Evolutionary conservation across 495 filamentous ascomycete genomes (phyloP).

Genomic region (Neurospora pannonica): DNA sequence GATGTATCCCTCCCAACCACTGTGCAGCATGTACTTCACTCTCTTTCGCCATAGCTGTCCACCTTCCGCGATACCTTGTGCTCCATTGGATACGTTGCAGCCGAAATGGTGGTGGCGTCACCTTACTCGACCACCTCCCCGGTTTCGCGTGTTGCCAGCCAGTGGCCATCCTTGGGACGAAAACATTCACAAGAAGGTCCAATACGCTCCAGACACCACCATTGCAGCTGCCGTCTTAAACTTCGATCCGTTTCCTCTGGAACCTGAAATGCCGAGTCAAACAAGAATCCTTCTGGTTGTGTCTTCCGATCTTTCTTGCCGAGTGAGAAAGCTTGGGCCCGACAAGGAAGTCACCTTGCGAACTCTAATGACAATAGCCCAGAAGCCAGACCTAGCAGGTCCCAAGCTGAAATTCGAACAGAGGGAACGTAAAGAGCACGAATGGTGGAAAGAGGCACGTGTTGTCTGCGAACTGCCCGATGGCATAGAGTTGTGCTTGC

Average conservation of each 20-base stretch:
- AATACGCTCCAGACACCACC: background rate
- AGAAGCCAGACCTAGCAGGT: background rate
- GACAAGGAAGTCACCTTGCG: background rate
- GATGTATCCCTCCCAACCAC: background rate
- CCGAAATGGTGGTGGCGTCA: background rate
- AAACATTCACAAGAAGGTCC: background rate
- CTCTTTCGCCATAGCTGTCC: background rate
- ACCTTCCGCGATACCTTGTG: rapidly evolving
- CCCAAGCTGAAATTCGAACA: rapidly evolving
- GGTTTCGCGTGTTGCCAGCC: background rate
- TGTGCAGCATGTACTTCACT: background rate
- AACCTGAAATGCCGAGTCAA: background rate
- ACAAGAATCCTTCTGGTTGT: background rate
- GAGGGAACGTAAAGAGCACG: rapidly evolving
- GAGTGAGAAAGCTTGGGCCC: background rate
- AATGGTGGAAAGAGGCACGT: background rate
- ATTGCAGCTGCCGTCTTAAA: background rate
- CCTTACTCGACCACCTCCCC: background rate
- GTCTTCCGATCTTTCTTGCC: background rate
- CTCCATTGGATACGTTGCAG: background rate
- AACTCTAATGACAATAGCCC: background rate
- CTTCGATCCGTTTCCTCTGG: background rate
- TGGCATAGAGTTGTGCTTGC: background rate
- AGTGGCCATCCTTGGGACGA: background rate
- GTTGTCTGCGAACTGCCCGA: background rate